phyloP scores from a whole-genome alignment of 2,329 filamentous ascomycete genomes.

The Beauveria asiatica region DNA sequence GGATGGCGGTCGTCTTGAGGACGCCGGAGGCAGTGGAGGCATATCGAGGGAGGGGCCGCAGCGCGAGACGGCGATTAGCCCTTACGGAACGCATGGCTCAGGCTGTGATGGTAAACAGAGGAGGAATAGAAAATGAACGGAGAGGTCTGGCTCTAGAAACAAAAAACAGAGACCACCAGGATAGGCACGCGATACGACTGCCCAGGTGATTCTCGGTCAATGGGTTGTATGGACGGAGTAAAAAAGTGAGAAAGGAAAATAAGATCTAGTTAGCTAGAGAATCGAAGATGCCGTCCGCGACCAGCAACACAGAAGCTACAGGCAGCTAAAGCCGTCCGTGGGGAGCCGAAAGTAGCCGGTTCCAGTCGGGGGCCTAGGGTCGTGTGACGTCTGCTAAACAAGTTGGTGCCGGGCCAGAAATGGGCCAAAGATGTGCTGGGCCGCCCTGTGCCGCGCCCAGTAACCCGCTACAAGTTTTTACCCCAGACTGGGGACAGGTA shows the following conservation, averaged over 20 bases:
- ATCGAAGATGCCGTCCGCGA: conserved; percentile 1
- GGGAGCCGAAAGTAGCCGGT: conserved; percentile 26
- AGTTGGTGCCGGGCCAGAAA: neutral
- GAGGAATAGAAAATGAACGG: neutral
- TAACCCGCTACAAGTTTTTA: neutral
- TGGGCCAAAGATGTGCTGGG: neutral
- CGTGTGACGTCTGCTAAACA: neutral
- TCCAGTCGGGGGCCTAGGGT: neutral
- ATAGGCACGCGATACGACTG: neutral
- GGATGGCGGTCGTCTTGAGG: conserved; percentile 42
- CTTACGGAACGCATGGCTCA: conserved; percentile 47
- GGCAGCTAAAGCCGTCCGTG: conserved; percentile 17
- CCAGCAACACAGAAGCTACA: conserved; percentile 3
- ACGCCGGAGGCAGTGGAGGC: conserved; percentile 24
- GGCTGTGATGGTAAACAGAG: neutral
- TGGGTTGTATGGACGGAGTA: conserved; percentile 7
- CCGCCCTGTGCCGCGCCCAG: conserved; percentile 4
- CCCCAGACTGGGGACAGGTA: neutral
- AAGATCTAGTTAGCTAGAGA: neutral
- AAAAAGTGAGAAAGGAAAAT: conserved; percentile 4
- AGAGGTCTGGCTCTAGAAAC: neutral
- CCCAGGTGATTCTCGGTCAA: neutral
- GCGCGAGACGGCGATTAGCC: conserved; percentile 39
- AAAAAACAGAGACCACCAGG: neutral
- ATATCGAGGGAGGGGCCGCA: conserved; percentile 34